phyloP scores from a whole-genome alignment of 352 stramenopile species.

The Globisporangium alternatum region DNA sequence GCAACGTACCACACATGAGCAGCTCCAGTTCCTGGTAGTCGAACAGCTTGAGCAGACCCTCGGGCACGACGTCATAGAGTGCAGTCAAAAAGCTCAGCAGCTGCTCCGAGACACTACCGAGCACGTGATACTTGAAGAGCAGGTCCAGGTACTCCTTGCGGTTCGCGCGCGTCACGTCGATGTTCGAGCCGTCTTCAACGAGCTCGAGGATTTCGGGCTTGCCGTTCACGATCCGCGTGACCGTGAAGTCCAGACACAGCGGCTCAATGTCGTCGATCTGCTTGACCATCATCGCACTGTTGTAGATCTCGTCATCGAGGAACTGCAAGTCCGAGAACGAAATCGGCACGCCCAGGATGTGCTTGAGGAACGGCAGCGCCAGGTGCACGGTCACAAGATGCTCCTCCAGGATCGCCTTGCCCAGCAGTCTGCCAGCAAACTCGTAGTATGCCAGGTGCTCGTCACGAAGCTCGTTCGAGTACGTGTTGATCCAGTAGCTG shows the following conservation, averaged over 20 bases:
- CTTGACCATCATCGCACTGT: slow-evolving; percentile 60
- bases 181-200: slow-evolving; percentile 81
- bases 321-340: slow-evolving; percentile 90
- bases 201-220: slow-evolving; percentile 86
- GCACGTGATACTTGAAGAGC: slow-evolving; percentile 95
- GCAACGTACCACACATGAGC: slow-evolving; percentile 90
- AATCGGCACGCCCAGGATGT: slow-evolving; percentile 84
- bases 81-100: slow-evolving; percentile 84
- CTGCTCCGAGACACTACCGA: slow-evolving; percentile 91
- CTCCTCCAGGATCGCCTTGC: slow-evolving; percentile 86
- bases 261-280: slow-evolving; percentile 75
- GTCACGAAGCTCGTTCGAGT: slow-evolving; percentile 40
- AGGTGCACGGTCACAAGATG: slow-evolving; percentile 77
- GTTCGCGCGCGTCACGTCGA: slow-evolving; percentile 96
- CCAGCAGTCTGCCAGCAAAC: slow-evolving; percentile 76
- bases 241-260: slow-evolving; percentile 78
- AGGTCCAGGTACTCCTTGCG: slow-evolving; percentile 92
- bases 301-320: slow-evolving; percentile 84
- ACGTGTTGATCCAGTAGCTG: slow-evolving; percentile 87
- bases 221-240: slow-evolving; percentile 60
- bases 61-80: slow-evolving; percentile 97
- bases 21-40: slow-evolving; percentile 98
- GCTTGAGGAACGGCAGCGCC: slow-evolving; percentile 84
- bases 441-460: slow-evolving; percentile 82
- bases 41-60: slow-evolving; percentile 96